Evolutionary conservation across 805 yeast genomes (phyloP).

Genomic region (Wickerhamiella azyma): DNA sequence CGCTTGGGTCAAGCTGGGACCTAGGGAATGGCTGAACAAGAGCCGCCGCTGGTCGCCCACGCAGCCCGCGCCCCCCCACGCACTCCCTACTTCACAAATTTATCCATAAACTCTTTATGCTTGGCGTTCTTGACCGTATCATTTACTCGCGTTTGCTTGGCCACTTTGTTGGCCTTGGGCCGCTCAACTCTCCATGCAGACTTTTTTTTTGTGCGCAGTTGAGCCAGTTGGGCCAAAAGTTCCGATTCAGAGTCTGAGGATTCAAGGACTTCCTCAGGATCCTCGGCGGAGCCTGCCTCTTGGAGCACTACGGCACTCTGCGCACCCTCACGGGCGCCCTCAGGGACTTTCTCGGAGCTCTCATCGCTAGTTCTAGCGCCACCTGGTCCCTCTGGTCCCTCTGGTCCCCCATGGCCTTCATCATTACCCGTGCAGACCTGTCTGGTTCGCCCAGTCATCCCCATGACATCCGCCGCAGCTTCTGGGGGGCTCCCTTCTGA

Average conservation of each 20-base stretch:
- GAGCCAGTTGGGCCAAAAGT: background rate
- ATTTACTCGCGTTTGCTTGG: background rate
- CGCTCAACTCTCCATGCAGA: conserved; percentile 4
- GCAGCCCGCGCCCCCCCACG: too few species aligned
- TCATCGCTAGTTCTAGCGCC: background rate
- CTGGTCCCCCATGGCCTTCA: too few species aligned
- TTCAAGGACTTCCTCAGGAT: background rate
- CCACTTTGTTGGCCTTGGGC: background rate
- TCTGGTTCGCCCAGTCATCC: background rate
- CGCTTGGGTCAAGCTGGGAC: too few species aligned
- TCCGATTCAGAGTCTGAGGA: background rate
- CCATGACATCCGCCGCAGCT: background rate
- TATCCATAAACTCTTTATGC: conserved; percentile 7
- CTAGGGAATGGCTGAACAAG: too few species aligned
- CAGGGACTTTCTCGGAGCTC: background rate
- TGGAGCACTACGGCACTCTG: too few species aligned
- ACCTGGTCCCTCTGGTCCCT: too few species aligned
- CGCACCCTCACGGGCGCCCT: too few species aligned
- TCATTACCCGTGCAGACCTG: too few species aligned
- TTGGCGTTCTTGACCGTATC: background rate
- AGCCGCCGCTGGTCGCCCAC: too few species aligned
- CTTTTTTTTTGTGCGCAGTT: background rate
- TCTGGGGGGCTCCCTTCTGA: too few species aligned
- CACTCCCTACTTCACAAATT: conserved; percentile 5
- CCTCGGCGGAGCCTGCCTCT: too few species aligned